phyloP scores from a whole-genome alignment of 2,329 filamentous ascomycete species.

The Torrubiella hemipterigena region DNA sequence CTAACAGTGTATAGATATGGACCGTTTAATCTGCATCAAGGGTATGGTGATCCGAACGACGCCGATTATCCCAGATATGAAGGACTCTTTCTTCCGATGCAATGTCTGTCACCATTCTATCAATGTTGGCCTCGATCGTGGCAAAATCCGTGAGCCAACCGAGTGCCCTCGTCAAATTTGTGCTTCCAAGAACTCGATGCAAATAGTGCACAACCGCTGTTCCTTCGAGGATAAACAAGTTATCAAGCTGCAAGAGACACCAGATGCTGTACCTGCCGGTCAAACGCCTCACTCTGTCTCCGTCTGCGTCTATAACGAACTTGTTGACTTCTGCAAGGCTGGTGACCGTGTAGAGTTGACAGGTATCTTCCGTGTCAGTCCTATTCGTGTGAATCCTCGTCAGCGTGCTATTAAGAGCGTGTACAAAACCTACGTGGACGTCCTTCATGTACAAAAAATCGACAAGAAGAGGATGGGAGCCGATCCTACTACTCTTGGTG shows the following conservation, averaged over 20 bases:
- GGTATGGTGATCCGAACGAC: slow-evolving; percentile 92
- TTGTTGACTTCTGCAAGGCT: slow-evolving; percentile 96
- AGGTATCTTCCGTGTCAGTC: slow-evolving; percentile 90
- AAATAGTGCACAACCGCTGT: slow-evolving; percentile 93
- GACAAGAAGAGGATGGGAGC: slow-evolving; percentile 91
- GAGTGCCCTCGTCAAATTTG: slow-evolving; percentile 76
- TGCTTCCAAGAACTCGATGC: slow-evolving; percentile 85
- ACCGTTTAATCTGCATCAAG: slow-evolving; percentile 90
- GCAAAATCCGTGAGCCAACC: slow-evolving; percentile 91
- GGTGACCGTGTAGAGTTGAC: slow-evolving; percentile 94
- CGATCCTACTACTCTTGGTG: slow-evolving; percentile 76
- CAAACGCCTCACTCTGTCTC: slow-evolving; percentile 97
- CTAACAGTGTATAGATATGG: slow-evolving; percentile 56
- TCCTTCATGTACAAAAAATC: slow-evolving; percentile 89
- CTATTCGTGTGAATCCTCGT: slow-evolving; percentile 85
- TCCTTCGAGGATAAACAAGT: slow-evolving; percentile 95
- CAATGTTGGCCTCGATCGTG: slow-evolving; percentile 83
- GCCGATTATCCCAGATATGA: slow-evolving; percentile 97
- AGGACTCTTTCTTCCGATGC: slow-evolving; percentile 95
- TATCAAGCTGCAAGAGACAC: slow-evolving; percentile 96
- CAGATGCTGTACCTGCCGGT: slow-evolving; percentile 85
- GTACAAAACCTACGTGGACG: slow-evolving; percentile 97
- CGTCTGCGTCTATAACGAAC: slow-evolving; percentile 88
- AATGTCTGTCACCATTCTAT: slow-evolving; percentile 86
- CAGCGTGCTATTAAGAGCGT: slow-evolving; percentile 88